phyloP scores from a whole-genome alignment of 2,329 filamentous ascomycete species.

The Ascomycota sp. region DNA sequence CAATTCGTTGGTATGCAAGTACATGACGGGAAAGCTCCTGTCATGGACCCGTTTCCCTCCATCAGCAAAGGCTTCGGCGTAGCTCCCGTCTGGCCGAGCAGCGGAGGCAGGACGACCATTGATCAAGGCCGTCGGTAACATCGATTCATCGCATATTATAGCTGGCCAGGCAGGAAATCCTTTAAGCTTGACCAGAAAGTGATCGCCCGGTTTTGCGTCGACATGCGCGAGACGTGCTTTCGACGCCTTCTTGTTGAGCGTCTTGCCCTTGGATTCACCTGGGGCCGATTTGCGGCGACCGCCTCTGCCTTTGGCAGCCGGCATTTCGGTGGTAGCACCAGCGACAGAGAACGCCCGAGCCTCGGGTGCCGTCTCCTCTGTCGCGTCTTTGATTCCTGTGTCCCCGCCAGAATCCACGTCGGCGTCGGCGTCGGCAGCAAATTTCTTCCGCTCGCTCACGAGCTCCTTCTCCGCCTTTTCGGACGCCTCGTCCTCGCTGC shows the following conservation, averaged over 20 bases:
- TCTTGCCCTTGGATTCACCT: slow-evolving; percentile 49
- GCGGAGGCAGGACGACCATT: slow-evolving; percentile 67
- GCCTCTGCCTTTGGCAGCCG: slow-evolving; percentile 19
- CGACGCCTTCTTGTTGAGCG: slow-evolving; percentile 68
- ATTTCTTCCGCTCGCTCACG: slow-evolving; percentile 6
- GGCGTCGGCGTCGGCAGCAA: slow-evolving; percentile 16
- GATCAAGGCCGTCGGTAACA: slow-evolving; percentile 63
- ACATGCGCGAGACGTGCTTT: slow-evolving; percentile 47
- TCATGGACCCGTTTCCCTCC: slow-evolving; percentile 70
- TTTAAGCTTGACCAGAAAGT: slow-evolving; percentile 83
- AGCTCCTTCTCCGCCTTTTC: slow-evolving; percentile 11
- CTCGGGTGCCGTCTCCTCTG: slow-evolving; percentile 10
- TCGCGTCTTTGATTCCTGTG: slow-evolving; percentile 5
- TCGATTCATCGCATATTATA: slow-evolving; percentile 81
- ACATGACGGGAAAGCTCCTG: slow-evolving; percentile 86
- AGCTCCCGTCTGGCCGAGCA: slow-evolving; percentile 59
- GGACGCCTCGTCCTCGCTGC: slow-evolving; percentile 4
- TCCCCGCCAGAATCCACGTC: slow-evolving; percentile 18
- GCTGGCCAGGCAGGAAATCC: slow-evolving; percentile 88
- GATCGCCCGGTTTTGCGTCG: slow-evolving; percentile 72
- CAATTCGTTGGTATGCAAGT: slow-evolving; percentile 89
- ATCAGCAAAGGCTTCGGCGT: slow-evolving; percentile 67
- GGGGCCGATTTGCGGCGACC: slow-evolving; percentile 58
- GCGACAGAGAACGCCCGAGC: slow-evolving; percentile 7
- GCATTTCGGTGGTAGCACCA: slow-evolving; percentile 8